Conservation (phyloP, 108 stramenopile genomes). For the Aureococcus anophagefferens region DNA sequence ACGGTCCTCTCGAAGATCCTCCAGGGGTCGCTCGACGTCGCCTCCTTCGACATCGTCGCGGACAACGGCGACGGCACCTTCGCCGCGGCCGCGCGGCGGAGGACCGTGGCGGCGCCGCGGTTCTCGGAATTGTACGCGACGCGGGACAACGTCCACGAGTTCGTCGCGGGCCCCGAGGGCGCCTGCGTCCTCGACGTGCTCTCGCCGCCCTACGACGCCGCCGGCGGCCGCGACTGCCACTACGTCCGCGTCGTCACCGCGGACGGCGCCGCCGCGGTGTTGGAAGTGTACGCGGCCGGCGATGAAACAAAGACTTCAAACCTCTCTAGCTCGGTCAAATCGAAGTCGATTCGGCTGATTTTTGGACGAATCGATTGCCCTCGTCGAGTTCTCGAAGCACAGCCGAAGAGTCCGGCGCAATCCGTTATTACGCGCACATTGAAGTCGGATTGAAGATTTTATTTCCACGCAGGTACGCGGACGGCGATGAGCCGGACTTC, state of each 20-base stretch:
- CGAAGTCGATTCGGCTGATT: too few species aligned
- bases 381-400: too few species aligned
- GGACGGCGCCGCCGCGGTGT: too few species aligned
- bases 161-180: slow-evolving; percentile 70
- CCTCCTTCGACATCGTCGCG: slow-evolving; percentile 56
- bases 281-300: too few species aligned
- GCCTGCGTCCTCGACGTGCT: slow-evolving; percentile 84
- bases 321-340: too few species aligned
- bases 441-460: too few species aligned
- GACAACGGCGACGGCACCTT: slow-evolving; percentile 9
- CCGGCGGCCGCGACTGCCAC: slow-evolving; percentile 71
- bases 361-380: too few species aligned
- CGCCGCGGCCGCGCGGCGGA: slow-evolving; percentile 15
- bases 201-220: slow-evolving; percentile 79
- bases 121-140: slow-evolving; percentile 62
- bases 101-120: slow-evolving; percentile 25
- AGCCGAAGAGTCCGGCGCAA: too few species aligned
- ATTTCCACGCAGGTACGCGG: too few species aligned
- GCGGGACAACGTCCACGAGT: slow-evolving; percentile 82
- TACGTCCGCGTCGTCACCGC: slow-evolving; percentile 53
- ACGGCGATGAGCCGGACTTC: too few species aligned
- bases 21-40: slow-evolving; percentile 67
- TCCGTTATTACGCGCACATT: too few species aligned
- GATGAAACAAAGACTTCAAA: too few species aligned
- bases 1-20: slow-evolving; percentile 73